Base-by-base conservation (phyloP, 257 asterid species). In the Nicotiana paniculata region DNA sequence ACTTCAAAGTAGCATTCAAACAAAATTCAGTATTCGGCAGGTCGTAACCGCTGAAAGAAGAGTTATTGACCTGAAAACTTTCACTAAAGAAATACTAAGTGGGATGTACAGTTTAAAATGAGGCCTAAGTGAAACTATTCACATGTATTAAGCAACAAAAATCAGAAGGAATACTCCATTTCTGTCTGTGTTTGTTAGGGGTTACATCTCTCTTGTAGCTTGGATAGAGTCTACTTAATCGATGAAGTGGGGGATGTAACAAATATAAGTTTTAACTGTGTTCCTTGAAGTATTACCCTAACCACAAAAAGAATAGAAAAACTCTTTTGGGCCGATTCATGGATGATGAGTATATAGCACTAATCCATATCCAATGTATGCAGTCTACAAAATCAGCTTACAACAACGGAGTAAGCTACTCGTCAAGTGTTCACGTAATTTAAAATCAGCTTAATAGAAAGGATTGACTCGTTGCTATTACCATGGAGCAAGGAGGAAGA, bases 1-100 rank as follows among this genome's bases (percentile, higher is more conserved):
- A 53, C 83, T 61, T 75, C 63, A 75, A 75, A 28, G 80, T 28
- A 75, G 46, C 80, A 75, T 26, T 75, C 63, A 75, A 26, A 51
- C 62, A 26, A 51, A 75, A 75, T 15, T 51, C 63, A 75, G 63
- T 51, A 51, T 16, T 51, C 46, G 16, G 46, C 9, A 75, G 43
- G 64, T 75, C 28, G 30, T 28, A 75, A 46, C 46, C 53, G 46
- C 80, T 75, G 80, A 48, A 75, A 75, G 63, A 75, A 72, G 79
- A 75, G 63, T 16, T 28, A 75, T 24, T 35, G 46, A 51, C 80
- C 46, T 51, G 28, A 75, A 51, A 51, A 26, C 26, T 26, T 75
- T 48, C 16, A 51, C 46, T 15, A 75, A 72, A 21, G 54, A 51
- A 75, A 51, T 28, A 53, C 63, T 75, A 75, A 75, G 54, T 15